Percentiles rank a stretch among this genome's conserved stretches.
These are phyloP conservation scores for Scheffersomyces parashehatae DNA, from an alignment of 1,139 yeast species.

Conservation along the genomic window DNA sequence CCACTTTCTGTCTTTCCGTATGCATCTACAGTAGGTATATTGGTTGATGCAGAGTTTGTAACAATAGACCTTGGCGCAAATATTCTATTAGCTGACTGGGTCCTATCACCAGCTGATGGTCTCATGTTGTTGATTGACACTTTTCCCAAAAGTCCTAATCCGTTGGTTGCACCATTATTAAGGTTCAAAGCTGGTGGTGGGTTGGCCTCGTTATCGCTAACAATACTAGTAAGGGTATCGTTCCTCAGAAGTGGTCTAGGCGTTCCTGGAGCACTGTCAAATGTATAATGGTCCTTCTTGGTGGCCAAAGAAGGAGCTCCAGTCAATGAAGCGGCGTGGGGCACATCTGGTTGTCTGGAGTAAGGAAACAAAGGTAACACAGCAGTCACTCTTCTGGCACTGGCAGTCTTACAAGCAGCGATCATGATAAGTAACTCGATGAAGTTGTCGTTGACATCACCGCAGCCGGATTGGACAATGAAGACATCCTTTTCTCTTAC, in stretches of 20 bases:
- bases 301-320: slow-evolving; percentile 47
- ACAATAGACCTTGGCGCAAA: slow-evolving; percentile 29
- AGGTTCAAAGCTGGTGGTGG: slow-evolving; percentile 19
- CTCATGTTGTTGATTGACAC: slow-evolving; percentile 15
- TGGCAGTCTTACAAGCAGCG: slow-evolving; percentile 94
- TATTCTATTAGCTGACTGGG: slow-evolving; percentile 21
- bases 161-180: slow-evolving; percentile 4
- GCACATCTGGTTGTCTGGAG: slow-evolving; percentile 94
- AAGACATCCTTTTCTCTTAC: slow-evolving; percentile 94
- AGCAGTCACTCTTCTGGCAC: slow-evolving; percentile 91
- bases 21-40: slow-evolving; percentile 35
- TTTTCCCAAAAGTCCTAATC: slow-evolving; percentile 10
- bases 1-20: slow-evolving; percentile 56
- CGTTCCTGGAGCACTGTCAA: slow-evolving; percentile 66
- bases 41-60: slow-evolving; percentile 27
- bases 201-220: slow-evolving; percentile 3
- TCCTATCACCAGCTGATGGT: slow-evolving; percentile 4
- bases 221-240: slow-evolving; percentile 7
- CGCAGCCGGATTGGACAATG: slow-evolving; percentile 79
- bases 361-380: slow-evolving; percentile 95
- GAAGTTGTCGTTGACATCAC: slow-evolving; percentile 88
- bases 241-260: slow-evolving; percentile 44
- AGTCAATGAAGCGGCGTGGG: slow-evolving; percentile 72
- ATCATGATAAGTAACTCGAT: slow-evolving; percentile 85
- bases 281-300: slow-evolving; percentile 47